Evolutionary conservation across 2,329 filamentous ascomycete genomes (phyloP).

Genomic region (Penicillium decumbens): DNA sequence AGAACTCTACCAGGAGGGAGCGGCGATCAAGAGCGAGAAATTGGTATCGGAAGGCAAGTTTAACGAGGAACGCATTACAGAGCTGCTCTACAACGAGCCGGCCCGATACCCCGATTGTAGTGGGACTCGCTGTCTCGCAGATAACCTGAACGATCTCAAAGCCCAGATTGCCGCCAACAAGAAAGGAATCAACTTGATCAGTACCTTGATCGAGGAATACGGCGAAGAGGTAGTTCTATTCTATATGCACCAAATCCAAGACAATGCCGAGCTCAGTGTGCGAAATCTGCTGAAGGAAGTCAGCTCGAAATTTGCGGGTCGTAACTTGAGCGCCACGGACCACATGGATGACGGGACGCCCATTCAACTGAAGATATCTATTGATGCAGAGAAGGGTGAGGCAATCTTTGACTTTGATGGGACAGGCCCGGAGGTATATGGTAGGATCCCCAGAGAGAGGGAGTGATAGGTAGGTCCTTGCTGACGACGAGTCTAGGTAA

Average conservation of each 20-base stretch:
- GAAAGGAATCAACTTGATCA: slow-evolving; percentile 71
- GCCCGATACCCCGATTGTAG: slow-evolving; percentile 67
- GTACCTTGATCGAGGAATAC: slow-evolving; percentile 67
- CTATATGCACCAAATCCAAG: slow-evolving; percentile 74
- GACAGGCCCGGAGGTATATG: slow-evolving; percentile 65
- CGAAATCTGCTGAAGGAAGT: slow-evolving; percentile 65
- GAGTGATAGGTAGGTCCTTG: not conserved
- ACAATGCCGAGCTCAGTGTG: slow-evolving; percentile 70
- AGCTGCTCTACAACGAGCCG: slow-evolving; percentile 65
- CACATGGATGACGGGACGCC: slow-evolving; percentile 82
- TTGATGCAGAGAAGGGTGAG: slow-evolving; percentile 63
- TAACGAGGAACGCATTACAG: slow-evolving; percentile 66
- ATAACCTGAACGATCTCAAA: slow-evolving; percentile 78
- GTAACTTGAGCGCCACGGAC: slow-evolving; percentile 64
- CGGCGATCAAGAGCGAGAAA: slow-evolving; percentile 57
- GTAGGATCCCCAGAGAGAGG: slow-evolving; percentile 28
- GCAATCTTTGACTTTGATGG: slow-evolving; percentile 72
- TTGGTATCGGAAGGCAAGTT: slow-evolving; percentile 48
- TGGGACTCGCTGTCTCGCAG: slow-evolving; percentile 68
- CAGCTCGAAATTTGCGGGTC: slow-evolving; percentile 57
- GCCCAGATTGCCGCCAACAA: slow-evolving; percentile 78
- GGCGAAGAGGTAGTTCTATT: slow-evolving; percentile 65
- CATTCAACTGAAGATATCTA: slow-evolving; percentile 66
- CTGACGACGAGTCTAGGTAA: slow-evolving; percentile 48
- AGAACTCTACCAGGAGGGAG: slow-evolving; percentile 61